phyloP scores from a whole-genome alignment of 176 grass and related monocot species.

The barley (Hordeum vulgare) region MorexV3_pseudomolecules_assembly NC_058519.1:503985557-503986056 shows the following conservation, averaged over 20 bases:
- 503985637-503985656: constrained; percentile 38
- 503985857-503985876: constrained; percentile 28
- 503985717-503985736: background rate
- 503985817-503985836: constrained; percentile 47
- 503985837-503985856: constrained; percentile 39
- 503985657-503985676: background rate
- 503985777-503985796: constrained; percentile 28
- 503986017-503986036: too few relatives aligned
- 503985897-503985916: constrained; percentile 28
- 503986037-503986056: too few relatives aligned
- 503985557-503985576: background rate
- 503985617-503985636: constrained; percentile 40
- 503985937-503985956: constrained; percentile 35
- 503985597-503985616: constrained; percentile 28
- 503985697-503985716: background rate
- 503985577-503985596: constrained; percentile 35
- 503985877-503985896: constrained; percentile 41
- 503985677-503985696: background rate
- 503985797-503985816: constrained; percentile 43
- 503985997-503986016: too few relatives aligned
- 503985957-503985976: too few relatives aligned
- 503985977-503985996: too few relatives aligned
- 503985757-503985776: constrained; percentile 46
- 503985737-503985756: background rate
- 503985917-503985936: constrained; percentile 44